Evolutionary conservation across 2,329 filamentous ascomycete genomes (phyloP).

Genomic region (Xylaria sp.): DNA sequence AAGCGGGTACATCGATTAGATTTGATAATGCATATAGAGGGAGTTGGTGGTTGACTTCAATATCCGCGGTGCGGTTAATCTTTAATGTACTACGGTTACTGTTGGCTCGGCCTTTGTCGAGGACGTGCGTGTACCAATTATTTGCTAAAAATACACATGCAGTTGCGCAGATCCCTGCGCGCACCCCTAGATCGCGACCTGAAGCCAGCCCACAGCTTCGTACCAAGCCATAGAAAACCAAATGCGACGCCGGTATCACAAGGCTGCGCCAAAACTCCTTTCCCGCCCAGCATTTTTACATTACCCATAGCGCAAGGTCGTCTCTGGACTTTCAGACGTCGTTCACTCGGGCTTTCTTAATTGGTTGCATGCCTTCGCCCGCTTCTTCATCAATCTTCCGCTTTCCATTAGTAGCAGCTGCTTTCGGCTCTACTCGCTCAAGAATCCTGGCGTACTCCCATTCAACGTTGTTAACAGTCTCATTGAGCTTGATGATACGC

Average conservation of each 20-base stretch:
- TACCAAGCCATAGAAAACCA: conserved; percentile 33
- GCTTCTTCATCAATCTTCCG: conserved; percentile 56
- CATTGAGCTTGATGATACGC: conserved; percentile 76
- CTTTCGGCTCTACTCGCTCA: conserved; percentile 45
- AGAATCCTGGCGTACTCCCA: conserved; percentile 78
- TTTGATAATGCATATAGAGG: conserved; percentile 33
- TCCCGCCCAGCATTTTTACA: conserved; percentile 14
- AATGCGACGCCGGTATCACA: conserved; percentile 45
- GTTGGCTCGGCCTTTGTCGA: conserved; percentile 6
- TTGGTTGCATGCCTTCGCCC: conserved; percentile 44
- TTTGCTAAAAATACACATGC: conserved; percentile 19
- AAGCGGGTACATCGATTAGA: conserved; percentile 13
- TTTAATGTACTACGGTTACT: conserved; percentile 24
- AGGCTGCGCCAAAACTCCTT: conserved; percentile 26
- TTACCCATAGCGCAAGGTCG: not conserved
- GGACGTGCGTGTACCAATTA: conserved; percentile 12
- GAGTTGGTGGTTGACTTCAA: conserved; percentile 28
- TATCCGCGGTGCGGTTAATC: conserved; percentile 23
- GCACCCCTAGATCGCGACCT: not conserved
- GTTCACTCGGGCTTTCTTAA: conserved; percentile 61
- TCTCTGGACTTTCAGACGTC: conserved; percentile 34
- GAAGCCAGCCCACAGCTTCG: not conserved
- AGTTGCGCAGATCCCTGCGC: conserved; percentile 3
- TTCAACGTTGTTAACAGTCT: conserved; percentile 74
- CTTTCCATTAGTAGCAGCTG: conserved; percentile 54